A percentile compares a stretch with the other conserved stretches of the same genome.
Conservation (phyloP, 129 eudicot species). For the Cynara cardunculus region DNA sequence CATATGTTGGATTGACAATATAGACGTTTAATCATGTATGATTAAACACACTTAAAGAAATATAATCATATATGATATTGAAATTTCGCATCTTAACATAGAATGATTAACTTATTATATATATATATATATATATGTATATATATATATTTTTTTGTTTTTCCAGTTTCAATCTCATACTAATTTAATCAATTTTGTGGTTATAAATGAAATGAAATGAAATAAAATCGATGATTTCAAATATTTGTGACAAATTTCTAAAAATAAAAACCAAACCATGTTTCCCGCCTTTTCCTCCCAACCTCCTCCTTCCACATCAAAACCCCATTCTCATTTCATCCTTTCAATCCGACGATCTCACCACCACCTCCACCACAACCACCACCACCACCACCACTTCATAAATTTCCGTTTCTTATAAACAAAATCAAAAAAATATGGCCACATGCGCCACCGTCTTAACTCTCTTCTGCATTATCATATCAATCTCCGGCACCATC, state of each 20-base stretch:
- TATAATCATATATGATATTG: too few relatives aligned
- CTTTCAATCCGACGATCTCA: background rate
- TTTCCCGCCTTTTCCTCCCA: constrained; percentile 33
- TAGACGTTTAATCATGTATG: too few relatives aligned
- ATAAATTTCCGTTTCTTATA: background rate
- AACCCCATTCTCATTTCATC: constrained; percentile 6
- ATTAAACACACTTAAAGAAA: too few relatives aligned
- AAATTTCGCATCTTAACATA: too few relatives aligned
- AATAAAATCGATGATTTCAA: background rate
- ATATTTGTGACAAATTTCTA: constrained; percentile 2
- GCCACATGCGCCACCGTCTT: constrained; percentile 17
- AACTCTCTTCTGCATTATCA: constrained; percentile 20
- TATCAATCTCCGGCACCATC: constrained; percentile 22
- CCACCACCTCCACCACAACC: background rate
- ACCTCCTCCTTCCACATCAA: constrained; percentile 15
- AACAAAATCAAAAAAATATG: background rate
- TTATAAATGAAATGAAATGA: background rate
- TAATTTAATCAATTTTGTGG: background rate
- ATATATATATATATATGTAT: too few relatives aligned
- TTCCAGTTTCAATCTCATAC: background rate
- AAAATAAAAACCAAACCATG: constrained; percentile 10
- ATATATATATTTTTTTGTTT: too few relatives aligned
- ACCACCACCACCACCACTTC: background rate
- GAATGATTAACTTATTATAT: too few relatives aligned
- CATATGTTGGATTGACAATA: too few relatives aligned